A percentile compares a stretch with the other conserved stretches of the same genome.
Evolutionary conservation across 176 grass and related monocot genomes (phyloP).

Genomic region (Zoysia japonica): DNA sequence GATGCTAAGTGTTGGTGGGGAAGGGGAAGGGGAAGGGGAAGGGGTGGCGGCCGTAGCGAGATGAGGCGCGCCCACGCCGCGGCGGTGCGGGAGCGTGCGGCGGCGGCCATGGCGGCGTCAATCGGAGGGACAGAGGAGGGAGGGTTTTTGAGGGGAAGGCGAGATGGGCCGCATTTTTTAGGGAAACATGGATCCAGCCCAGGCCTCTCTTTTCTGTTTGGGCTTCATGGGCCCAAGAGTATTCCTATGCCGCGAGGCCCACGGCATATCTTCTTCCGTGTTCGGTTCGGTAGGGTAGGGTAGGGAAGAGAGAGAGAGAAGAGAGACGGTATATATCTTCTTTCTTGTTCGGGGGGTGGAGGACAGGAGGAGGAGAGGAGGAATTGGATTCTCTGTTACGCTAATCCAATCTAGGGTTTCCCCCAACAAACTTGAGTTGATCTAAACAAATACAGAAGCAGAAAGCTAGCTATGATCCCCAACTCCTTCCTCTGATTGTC

Average conservation of each 20-base stretch:
- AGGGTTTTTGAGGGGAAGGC: constrained; percentile 18
- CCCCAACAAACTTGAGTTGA: too few relatives aligned
- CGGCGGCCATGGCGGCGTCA: constrained; percentile 55
- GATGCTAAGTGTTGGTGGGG: constrained; percentile 1
- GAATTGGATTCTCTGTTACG: too few relatives aligned
- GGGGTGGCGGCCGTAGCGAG: constrained; percentile 29
- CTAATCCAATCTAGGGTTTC: neutral
- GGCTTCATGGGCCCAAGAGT: neutral
- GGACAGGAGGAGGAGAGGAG: too few relatives aligned
- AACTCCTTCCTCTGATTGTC: constrained; percentile 34
- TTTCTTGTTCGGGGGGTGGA: too few relatives aligned
- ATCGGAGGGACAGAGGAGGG: neutral
- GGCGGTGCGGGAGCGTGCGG: constrained; percentile 46
- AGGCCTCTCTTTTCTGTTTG: neutral
- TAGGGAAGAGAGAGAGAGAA: too few relatives aligned
- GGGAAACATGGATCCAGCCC: neutral
- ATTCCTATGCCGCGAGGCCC: neutral
- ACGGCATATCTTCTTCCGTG: too few relatives aligned
- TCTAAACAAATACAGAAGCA: too few relatives aligned
- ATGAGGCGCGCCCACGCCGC: constrained; percentile 62
- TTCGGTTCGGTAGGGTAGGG: too few relatives aligned
- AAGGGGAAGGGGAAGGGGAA: neutral
- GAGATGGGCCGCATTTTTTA: neutral
- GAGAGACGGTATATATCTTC: too few relatives aligned
- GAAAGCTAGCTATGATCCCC: constrained; percentile 38